Base-by-base conservation (phyloP, 2,329 filamentous ascomycete genomes). In the Claviceps lovelessii region DNA sequence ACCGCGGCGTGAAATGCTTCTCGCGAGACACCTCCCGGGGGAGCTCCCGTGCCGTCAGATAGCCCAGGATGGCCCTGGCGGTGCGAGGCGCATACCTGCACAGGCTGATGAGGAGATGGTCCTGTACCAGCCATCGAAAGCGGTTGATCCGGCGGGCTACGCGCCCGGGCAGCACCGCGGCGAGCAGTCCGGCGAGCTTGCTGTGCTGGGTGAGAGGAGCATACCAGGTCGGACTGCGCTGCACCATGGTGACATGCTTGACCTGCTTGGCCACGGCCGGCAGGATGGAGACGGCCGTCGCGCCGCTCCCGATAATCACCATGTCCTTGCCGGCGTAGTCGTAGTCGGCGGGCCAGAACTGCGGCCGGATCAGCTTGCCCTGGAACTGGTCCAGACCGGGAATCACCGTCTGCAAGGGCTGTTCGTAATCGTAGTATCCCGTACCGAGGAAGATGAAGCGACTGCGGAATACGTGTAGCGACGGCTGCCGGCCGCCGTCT, bases 271-370 rank as follows among this genome's bases (percentile, higher is more conserved):
- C 74, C 59, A 87, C 68, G 39, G 74, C 76, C 1, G 84, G 84
- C 0, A 88, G 66, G 1, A 86, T 70, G 0, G 84, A 85, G 45
- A 87, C 72, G 4, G 83, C 81, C 0, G 84, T 86, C 1, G 85
- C 84, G 17, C 83, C 84, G 42, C 74, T 79, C 19, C 85, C 85
- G 56, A 88, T 79, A 54, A 86, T 72, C 48, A 85, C 78, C 28
- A 87, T 71, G 19, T 79, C 76, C 63, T 87, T 86, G 67, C 74
- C 69, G 13, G 72, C 68, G 66, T 85, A 86, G 63, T 87, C 79
- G 46, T 84, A 71, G 54, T 84, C 73, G 55, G 82, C 72, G 0
- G 84, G 84, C 84, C 85, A 88, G 69, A 86, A 88, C 61, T 89
- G 85, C 1, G 86, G 85, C 58, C 88, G 85, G 1, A 86, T 72